These are phyloP conservation scores for Spathaspora arborariae DNA, from an alignment of 805 yeast species.

Conservation along the genomic window DNA sequence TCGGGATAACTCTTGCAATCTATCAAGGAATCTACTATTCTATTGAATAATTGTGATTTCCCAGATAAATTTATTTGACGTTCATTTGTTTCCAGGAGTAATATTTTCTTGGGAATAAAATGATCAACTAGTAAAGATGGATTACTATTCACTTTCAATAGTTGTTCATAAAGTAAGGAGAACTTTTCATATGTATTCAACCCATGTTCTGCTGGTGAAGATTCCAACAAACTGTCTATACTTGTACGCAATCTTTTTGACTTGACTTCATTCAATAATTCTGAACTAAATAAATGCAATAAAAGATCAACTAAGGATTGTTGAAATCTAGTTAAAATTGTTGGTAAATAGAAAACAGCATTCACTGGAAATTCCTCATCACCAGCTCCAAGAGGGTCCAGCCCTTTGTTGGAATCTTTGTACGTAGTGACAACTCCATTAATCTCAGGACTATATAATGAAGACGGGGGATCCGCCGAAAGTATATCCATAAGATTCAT, in stretches of 20 bases:
- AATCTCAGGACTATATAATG: conserved; percentile 8
- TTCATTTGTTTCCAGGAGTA: conserved; percentile 63
- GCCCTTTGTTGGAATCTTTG: background rate
- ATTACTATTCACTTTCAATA: conserved; percentile 54
- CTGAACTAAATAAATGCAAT: conserved; percentile 25
- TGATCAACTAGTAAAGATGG: conserved; percentile 74
- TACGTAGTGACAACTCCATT: background rate
- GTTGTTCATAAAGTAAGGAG: conserved; percentile 41
- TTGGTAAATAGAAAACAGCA: conserved; percentile 32
- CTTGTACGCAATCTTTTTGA: conserved; percentile 25
- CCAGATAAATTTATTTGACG: conserved; percentile 52
- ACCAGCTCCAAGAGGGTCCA: background rate
- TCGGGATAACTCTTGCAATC: conserved; percentile 11
- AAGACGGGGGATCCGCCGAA: conserved; percentile 27
- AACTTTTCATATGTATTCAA: conserved; percentile 27
- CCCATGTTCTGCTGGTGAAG: conserved; percentile 9
- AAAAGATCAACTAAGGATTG: conserved; percentile 30
- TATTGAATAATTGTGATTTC: conserved; percentile 54
- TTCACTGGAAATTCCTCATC: conserved; percentile 11
- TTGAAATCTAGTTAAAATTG: conserved; percentile 31
- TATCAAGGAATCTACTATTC: conserved; percentile 36
- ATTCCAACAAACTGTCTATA: conserved; percentile 34
- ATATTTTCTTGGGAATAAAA: conserved; percentile 65
- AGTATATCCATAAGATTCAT: conserved; percentile 42
- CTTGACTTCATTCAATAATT: conserved; percentile 20